Evolutionary conservation across 495 filamentous ascomycete species (phyloP).

Genomic region (Neurospora sp.): DNA sequence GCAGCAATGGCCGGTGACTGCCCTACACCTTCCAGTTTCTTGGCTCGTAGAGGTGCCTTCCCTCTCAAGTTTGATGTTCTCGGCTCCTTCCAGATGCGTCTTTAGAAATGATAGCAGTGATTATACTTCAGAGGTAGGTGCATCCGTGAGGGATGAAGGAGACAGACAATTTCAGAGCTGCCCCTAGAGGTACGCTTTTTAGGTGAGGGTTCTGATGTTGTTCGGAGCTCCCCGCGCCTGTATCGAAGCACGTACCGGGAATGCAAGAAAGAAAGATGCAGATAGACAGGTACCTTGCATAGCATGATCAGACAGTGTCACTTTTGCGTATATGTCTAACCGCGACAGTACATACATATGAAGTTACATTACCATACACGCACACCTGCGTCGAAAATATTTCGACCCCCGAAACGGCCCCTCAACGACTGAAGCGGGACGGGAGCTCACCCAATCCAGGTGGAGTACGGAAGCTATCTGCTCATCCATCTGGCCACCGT

Average conservation of each 20-base stretch:
- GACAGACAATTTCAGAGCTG: neutral
- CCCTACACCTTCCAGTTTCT: neutral
- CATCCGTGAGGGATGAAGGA: neutral
- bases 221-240: neutral
- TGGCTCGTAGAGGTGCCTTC: neutral
- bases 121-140: neutral
- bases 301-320: neutral
- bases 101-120: neutral
- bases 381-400: neutral
- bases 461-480: neutral
- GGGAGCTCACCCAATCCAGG: neutral
- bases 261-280: neutral
- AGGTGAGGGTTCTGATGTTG: neutral
- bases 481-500: neutral
- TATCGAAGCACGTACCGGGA: neutral
- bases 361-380: neutral
- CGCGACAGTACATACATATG: neutral
- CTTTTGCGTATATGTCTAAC: neutral
- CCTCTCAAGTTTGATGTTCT: neutral
- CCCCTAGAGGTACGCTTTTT: neutral
- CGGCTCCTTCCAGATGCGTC: neutral
- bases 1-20: neutral
- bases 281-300: neutral
- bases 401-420: neutral
- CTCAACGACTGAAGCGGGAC: neutral